Evolutionary conservation across 257 asterid genomes (phyloP).

Genomic region (Forsythia viridissima): DNA sequence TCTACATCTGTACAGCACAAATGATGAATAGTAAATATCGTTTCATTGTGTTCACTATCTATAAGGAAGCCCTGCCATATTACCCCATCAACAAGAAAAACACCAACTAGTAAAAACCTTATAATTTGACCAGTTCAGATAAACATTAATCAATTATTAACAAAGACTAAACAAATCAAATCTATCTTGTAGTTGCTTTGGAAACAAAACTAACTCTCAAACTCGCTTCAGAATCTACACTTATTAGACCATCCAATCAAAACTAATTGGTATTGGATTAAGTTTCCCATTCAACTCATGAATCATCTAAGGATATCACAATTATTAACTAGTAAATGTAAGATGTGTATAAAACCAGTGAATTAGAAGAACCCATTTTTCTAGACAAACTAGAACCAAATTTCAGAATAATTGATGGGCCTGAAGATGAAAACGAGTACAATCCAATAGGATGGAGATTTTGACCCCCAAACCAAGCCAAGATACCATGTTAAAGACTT

Average conservation of each 20-base stretch:
- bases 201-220: neutral
- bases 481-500: neutral
- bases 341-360: neutral
- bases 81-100: neutral
- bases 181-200: neutral
- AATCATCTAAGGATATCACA: neutral
- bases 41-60: neutral
- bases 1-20: conserved; percentile 57
- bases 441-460: conserved; percentile 2
- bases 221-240: neutral
- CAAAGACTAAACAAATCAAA: conserved; percentile 1
- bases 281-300: neutral
- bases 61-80: neutral
- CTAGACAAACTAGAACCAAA: neutral
- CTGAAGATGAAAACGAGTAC: conserved; percentile 1
- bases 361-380: neutral
- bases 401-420: neutral
- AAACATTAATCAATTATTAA: neutral
- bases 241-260: conserved; percentile 5
- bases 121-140: neutral
- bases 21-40: conserved; percentile 3
- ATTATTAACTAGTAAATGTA: neutral
- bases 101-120: neutral
- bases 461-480: neutral
- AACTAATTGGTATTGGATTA: neutral